These are phyloP conservation scores for Jamesozyma gamospora DNA, from an alignment of 805 yeast species.

Conservation along the genomic window DNA sequence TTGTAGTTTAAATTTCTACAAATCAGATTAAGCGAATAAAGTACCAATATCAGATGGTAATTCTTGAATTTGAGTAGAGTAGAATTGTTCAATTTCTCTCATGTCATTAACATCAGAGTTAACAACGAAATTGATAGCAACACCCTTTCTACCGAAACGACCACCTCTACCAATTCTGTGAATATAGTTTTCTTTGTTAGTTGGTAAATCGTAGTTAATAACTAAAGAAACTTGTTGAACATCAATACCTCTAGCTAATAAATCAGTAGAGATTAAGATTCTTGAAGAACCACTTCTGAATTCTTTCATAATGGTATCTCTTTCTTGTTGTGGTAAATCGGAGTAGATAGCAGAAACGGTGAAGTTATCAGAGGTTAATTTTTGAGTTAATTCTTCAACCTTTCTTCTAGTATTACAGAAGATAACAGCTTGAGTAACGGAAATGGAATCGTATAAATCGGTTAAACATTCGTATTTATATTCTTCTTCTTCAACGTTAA, in stretches of 20 bases:
- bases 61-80: conserved; percentile 65
- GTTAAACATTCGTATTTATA: conserved; percentile 92
- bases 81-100: conserved; percentile 65
- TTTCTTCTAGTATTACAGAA: conserved; percentile 95
- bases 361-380: conserved; percentile 71
- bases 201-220: conserved; percentile 89
- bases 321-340: conserved; percentile 89
- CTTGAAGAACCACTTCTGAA: conserved; percentile 90
- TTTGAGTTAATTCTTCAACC: conserved; percentile 82
- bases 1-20: conserved; percentile 3
- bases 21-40: conserved; percentile 18
- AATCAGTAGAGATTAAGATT: conserved; percentile 90
- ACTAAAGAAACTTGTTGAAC: conserved; percentile 96
- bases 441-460: conserved; percentile 88
- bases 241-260: conserved; percentile 97
- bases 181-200: conserved; percentile 87
- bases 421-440: conserved; percentile 95
- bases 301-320: conserved; percentile 92
- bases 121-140: conserved; percentile 89
- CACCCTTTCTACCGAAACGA: conserved; percentile 97
- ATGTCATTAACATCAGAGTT: conserved; percentile 63
- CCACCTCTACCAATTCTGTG: conserved; percentile 98
- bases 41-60: conserved; percentile 70
- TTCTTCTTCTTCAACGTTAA: conserved; percentile 84
- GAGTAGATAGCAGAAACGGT: conserved; percentile 96